phyloP scores from a whole-genome alignment of 768 basidiomycete species.

The Boletus vermiculosoides region DNA sequence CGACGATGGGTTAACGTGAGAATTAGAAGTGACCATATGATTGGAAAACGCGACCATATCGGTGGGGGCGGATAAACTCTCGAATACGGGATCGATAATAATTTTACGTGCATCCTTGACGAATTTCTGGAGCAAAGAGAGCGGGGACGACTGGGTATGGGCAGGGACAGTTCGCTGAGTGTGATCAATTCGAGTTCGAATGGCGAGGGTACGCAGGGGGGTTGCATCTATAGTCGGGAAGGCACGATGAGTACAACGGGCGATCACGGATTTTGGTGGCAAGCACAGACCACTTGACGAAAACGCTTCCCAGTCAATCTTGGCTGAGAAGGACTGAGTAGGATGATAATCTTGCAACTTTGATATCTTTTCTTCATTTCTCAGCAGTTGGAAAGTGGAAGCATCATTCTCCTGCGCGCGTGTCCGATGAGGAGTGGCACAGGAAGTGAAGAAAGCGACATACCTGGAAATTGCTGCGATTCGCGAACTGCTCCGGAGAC shows the following conservation, averaged over 20 bases:
- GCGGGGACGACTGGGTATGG: slow-evolving; percentile 40
- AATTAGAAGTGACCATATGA: slow-evolving; percentile 32
- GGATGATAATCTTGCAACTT: slow-evolving; percentile 45
- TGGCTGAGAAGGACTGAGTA: slow-evolving; percentile 39
- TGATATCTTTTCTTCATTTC: slow-evolving; percentile 38
- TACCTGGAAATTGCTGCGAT: slow-evolving; percentile 38
- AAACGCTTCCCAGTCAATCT: slow-evolving; percentile 64
- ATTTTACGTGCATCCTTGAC: slow-evolving; percentile 51
- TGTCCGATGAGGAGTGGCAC: slow-evolving; percentile 14
- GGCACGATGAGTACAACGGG: slow-evolving; percentile 10
- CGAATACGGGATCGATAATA: slow-evolving; percentile 48
- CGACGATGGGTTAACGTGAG: slow-evolving; percentile 22
- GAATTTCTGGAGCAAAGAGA: slow-evolving; percentile 56
- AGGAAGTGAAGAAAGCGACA: slow-evolving; percentile 4
- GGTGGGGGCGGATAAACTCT: slow-evolving; percentile 17
- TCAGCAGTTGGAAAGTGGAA: slow-evolving; percentile 32
- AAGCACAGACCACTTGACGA: slow-evolving; percentile 48
- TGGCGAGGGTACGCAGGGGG: slow-evolving; percentile 49
- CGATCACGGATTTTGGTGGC: not conserved
- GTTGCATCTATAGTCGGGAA: slow-evolving; percentile 45
- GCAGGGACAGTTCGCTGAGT: slow-evolving; percentile 40
- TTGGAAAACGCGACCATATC: slow-evolving; percentile 20
- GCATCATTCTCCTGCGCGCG: slow-evolving; percentile 10
- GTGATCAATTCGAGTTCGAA: slow-evolving; percentile 37
- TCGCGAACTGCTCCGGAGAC: slow-evolving; percentile 35